A percentile compares a stretch with the other conserved stretches of the same genome.
These are phyloP conservation scores for Tuber umbilicatum DNA, from an alignment of 495 filamentous ascomycete species.

Conservation along the genomic window DNA sequence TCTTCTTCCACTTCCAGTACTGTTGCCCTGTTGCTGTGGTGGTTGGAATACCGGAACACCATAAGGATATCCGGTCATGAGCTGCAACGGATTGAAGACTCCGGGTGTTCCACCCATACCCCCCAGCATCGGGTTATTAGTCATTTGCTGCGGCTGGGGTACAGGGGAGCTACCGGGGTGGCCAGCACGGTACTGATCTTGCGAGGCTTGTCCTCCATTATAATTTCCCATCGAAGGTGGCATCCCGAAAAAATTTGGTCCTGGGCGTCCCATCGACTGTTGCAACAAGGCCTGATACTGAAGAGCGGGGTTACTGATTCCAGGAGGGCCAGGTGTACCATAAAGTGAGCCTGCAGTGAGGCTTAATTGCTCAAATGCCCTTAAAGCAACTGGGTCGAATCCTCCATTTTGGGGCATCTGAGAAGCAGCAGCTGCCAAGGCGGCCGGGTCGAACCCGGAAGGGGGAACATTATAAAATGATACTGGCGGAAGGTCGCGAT, in stretches of 20 bases:
- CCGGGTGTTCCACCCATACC: slow-evolving; percentile 37
- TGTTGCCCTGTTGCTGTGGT: slow-evolving; percentile 36
- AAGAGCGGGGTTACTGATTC: slow-evolving; percentile 33
- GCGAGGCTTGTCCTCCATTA: slow-evolving; percentile 21
- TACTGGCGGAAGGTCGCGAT: slow-evolving; percentile 19
- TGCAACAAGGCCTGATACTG: slow-evolving; percentile 41
- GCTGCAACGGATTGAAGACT: slow-evolving; percentile 36
- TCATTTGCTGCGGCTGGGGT: slow-evolving; percentile 36
- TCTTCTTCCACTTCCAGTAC: slow-evolving; percentile 29
- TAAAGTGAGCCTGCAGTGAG: slow-evolving; percentile 34
- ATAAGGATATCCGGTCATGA: slow-evolving; percentile 40
- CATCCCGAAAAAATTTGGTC: slow-evolving; percentile 37
- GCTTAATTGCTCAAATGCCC: slow-evolving; percentile 38
- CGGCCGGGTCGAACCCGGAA: slow-evolving; percentile 32
- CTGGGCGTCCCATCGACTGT: slow-evolving; percentile 37
- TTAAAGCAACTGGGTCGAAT: slow-evolving; percentile 34
- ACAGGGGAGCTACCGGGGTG: slow-evolving; percentile 35
- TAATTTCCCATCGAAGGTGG: slow-evolving; percentile 34
- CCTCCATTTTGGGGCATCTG: slow-evolving; percentile 28
- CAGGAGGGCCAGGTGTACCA: slow-evolving; percentile 15
- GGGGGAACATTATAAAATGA: slow-evolving; percentile 27
- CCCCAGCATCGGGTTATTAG: slow-evolving; percentile 34
- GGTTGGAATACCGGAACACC: slow-evolving; percentile 35
- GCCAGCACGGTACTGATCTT: slow-evolving; percentile 39
- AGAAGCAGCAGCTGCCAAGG: slow-evolving; percentile 23